Percentiles rank a stretch among this genome's conserved stretches.
These are phyloP conservation scores for Ananas comosus DNA, from an alignment of 176 grass and related monocot species.

Conservation along the genomic window DNA sequence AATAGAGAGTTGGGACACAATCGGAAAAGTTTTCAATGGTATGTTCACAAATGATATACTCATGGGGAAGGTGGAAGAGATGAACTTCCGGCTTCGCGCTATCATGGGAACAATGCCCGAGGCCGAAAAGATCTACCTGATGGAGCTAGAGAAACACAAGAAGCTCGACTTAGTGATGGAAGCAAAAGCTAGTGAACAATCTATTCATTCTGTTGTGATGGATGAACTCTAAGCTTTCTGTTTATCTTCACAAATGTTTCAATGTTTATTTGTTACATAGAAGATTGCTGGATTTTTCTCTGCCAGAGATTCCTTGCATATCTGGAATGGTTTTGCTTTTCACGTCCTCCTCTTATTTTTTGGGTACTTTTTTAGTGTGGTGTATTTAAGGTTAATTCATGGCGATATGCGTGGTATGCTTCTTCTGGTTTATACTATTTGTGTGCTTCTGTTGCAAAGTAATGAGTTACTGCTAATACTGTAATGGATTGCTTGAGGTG, in stretches of 20 bases:
- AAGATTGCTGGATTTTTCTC: neutral
- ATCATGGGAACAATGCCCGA: constrained; percentile 48
- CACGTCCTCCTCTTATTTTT: neutral
- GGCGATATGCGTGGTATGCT: no score
- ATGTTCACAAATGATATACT: constrained; percentile 59
- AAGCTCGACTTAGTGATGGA: constrained; percentile 27
- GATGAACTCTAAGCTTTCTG: neutral
- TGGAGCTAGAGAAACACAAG: constrained; percentile 30
- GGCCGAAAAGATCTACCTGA: constrained; percentile 27
- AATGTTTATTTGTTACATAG: neutral
- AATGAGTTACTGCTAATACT: no score
- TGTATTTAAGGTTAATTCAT: neutral
- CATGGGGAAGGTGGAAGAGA: constrained; percentile 39
- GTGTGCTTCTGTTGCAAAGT: constrained; percentile 3
- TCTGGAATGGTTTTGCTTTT: neutral
- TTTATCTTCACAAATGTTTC: neutral
- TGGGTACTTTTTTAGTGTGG: neutral
- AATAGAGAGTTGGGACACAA: constrained; percentile 54
- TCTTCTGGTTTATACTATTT: neutral
- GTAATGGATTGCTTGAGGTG: no score
- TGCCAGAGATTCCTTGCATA: neutral
- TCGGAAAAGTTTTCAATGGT: constrained; percentile 33
- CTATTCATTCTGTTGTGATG: neutral
- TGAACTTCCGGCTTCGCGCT: constrained; percentile 32
- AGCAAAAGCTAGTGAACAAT: constrained; percentile 2